These are phyloP conservation scores for Vigna mungo DNA, from an alignment of 306 rosid genomes.

Conservation along the genomic window DNA sequence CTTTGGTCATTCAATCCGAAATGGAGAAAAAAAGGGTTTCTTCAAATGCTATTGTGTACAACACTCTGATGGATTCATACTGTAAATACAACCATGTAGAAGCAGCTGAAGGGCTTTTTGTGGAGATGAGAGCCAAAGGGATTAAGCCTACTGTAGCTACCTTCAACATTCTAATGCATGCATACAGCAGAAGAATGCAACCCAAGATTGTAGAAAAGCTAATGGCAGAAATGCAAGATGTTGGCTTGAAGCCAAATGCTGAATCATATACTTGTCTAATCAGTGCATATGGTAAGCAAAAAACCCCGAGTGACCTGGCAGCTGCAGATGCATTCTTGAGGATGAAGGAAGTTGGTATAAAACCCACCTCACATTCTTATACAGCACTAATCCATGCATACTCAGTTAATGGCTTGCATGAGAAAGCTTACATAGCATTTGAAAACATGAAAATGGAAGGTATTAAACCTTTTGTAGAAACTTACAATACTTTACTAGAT, in stretches of 20 bases:
- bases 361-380: slow-evolving; percentile 80
- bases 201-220: slow-evolving; percentile 83
- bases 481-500: slow-evolving; percentile 82
- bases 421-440: slow-evolving; percentile 79
- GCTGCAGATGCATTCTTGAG: slow-evolving; percentile 87
- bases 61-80: slow-evolving; percentile 79
- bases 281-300: slow-evolving; percentile 86
- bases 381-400: slow-evolving; percentile 90
- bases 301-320: slow-evolving; percentile 82
- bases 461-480: slow-evolving; percentile 83
- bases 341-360: slow-evolving; percentile 83
- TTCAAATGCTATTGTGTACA: slow-evolving; percentile 73
- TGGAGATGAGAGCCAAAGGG: slow-evolving; percentile 81
- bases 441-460: slow-evolving; percentile 78
- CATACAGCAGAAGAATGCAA: slow-evolving; percentile 87
- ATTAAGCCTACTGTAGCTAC: slow-evolving; percentile 72
- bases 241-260: slow-evolving; percentile 77
- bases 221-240: slow-evolving; percentile 77
- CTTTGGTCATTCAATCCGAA: slow-evolving; percentile 79
- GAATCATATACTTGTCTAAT: slow-evolving; percentile 82
- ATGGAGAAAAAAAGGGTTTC: slow-evolving; percentile 77
- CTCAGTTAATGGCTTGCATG: slow-evolving; percentile 81
- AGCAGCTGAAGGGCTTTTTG: slow-evolving; percentile 90
- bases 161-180: slow-evolving; percentile 78
- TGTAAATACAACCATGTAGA: slow-evolving; percentile 73